Evolutionary conservation across 1,284 basidiomycete species (phyloP), one percentile per base, ranked within the genome.

Genomic region (Tylopilus orsonianus): DNA sequence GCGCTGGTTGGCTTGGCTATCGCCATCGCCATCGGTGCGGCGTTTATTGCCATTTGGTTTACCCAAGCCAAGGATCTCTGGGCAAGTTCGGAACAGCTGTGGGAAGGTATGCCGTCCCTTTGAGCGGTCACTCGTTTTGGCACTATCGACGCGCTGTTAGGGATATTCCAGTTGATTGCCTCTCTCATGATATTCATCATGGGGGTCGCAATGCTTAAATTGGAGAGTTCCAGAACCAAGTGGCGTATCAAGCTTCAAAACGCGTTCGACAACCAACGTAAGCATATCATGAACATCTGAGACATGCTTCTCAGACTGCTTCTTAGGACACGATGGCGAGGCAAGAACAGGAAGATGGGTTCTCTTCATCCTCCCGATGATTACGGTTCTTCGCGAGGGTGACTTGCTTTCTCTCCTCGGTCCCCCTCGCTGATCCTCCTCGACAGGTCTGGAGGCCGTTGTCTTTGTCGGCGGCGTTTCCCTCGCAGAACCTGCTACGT

Each of bases 391-490:
- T 33, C 85, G 94, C 57, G 94, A 97, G 74, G 94, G 93, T 74
- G 52, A 24, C 62, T 41, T n/a, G 4, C 1, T 16, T 19, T 9
- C 24, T 2, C 37, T n/a, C 2, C 12, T 24, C 13, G 0, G 6
- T 5, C 19, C n/a, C 8, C 24, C 10, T n/a, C 10, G 4, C 33
- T 48, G 2, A 52, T 26, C 4, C 6, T 39, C 12, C 8, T 10
- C n/a, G 26, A 40, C 55, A 82, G 80, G 83, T 45, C 77, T 97
- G 56, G 94, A 97, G 69, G 93, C 90, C 2, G 87, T 97, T 50
- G 77, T 97, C 54, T 97, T 97, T 64, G 92, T 97, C 44, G 90
- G 93, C 16, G 93, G 94, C 49, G 93, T 96, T 35, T 85, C 93
- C 2, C 83, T 97, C 37, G 85, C 85, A 32, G 79, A 90, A 61